These are phyloP conservation scores for Coprinellus micaceus DNA, from an alignment of 768 basidiomycete genomes.

Conservation along the genomic window DNA sequence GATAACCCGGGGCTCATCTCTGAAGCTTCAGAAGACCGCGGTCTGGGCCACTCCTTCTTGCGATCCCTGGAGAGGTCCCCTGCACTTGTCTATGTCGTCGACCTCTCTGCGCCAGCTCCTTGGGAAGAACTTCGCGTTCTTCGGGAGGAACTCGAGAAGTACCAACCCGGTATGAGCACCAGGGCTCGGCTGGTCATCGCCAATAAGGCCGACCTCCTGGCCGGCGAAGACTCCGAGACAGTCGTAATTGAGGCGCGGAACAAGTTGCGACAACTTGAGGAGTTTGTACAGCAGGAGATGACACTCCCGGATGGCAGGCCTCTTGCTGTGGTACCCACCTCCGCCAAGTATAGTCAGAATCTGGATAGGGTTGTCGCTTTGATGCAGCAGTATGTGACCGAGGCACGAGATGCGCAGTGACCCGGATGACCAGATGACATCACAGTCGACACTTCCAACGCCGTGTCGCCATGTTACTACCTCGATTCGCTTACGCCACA, in stretches of 20 bases:
- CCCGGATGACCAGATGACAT: too few relatives aligned
- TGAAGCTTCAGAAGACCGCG: constrained; percentile 82
- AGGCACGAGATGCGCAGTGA: constrained; percentile 23
- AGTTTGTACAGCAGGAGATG: constrained; percentile 52
- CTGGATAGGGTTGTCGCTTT: constrained; percentile 61
- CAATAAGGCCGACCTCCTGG: constrained; percentile 92
- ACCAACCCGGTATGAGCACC: constrained; percentile 71
- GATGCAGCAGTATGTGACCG: constrained; percentile 64
- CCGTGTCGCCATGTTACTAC: neutral
- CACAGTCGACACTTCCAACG: neutral
- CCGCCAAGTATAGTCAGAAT: constrained; percentile 86
- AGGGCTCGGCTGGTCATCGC: constrained; percentile 82
- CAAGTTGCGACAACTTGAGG: constrained; percentile 55
- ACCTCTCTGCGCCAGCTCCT: constrained; percentile 70
- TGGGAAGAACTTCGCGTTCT: constrained; percentile 75
- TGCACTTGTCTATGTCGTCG: constrained; percentile 89
- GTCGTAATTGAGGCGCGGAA: constrained; percentile 50
- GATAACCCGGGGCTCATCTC: constrained; percentile 95
- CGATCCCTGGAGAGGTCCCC: constrained; percentile 90
- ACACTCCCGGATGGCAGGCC: constrained; percentile 25
- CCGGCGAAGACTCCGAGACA: constrained; percentile 40
- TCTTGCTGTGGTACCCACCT: constrained; percentile 75
- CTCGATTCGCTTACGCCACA: too few relatives aligned
- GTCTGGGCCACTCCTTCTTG: constrained; percentile 91
- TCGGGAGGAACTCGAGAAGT: constrained; percentile 78